Evolutionary conservation across 1,284 basidiomycete species (phyloP), one percentile per base, ranked within the genome.

Genomic region (Takashimella tepidaria): DNA sequence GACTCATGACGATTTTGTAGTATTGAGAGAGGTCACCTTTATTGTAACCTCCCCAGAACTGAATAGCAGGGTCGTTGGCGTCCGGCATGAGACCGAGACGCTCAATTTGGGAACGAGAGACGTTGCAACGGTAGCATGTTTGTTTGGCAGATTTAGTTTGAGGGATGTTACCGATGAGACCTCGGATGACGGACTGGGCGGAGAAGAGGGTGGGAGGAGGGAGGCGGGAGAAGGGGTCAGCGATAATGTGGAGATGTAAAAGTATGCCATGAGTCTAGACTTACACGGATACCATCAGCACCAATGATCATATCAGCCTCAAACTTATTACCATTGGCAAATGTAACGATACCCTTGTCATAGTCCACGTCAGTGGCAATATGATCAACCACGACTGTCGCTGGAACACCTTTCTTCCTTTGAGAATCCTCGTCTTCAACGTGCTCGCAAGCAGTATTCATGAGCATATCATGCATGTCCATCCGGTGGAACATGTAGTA

Each of bases 91-190:
- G 61, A 16, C 74, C 74, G 20, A 70, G 64, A 49, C 64, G 60
- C 45, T 72, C 63, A 45, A 74, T 63, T 26, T 70, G 61, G 10
- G 61, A 49, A 24, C 57, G 60, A 41, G 54, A 47, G 27, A 76
- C 73, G 61, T 76, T 76, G 67, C 70, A 73, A 49, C 75, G 67
- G 62, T 76, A 76, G 63, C 73, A 75, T 10, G 75, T 73, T 51
- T 72, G 72, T 25, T 66, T 60, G 24, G 75, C 75, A 26, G 68
- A 67, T 41, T 58, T 68, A 53, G 69, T 66, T 53, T 60, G 62
- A 49, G 64, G 72, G 48, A 55, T 57, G 52, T 69, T 58, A 26
- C 65, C 62, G 24, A 72, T 66, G 47, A 61, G 51, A 21, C 57
- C 56, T 27, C 69, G 61, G 27, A 70, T 58, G n/a, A 59, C 60